Conservation (phyloP, 805 yeast genomes). For the Myxozyma neglecta region DNA sequence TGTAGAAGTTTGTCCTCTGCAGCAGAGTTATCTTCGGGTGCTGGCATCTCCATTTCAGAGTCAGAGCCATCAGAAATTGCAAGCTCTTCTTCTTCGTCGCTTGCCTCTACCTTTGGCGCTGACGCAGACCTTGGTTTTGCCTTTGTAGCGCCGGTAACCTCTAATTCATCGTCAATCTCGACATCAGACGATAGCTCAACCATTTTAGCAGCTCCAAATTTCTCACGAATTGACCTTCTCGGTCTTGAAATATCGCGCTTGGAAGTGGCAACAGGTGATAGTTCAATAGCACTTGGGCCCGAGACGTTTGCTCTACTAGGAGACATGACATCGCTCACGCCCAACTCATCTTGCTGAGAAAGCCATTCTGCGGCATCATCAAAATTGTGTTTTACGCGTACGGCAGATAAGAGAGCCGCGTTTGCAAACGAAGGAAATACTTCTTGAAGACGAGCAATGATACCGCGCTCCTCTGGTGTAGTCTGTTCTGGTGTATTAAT, state of each 20-base stretch:
- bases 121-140: not conserved
- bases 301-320: not conserved
- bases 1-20: slow-evolving; percentile 59
- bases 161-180: slow-evolving; percentile 7
- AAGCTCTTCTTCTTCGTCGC: slow-evolving; percentile 10
- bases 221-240: slow-evolving; percentile 41
- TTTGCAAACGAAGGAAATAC: slow-evolving; percentile 25
- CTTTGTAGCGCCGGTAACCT: slow-evolving; percentile 2
- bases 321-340: slow-evolving; percentile 22
- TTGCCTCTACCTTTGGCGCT: slow-evolving; percentile 4
- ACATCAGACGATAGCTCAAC: slow-evolving; percentile 21
- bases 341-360: slow-evolving; percentile 36
- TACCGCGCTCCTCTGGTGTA: slow-evolving; percentile 7
- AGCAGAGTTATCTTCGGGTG: slow-evolving; percentile 45
- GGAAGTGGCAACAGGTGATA: slow-evolving; percentile 24
- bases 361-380: slow-evolving; percentile 43
- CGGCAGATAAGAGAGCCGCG: slow-evolving; percentile 26
- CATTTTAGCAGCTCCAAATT: slow-evolving; percentile 34
- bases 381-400: slow-evolving; percentile 31
- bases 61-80: slow-evolving; percentile 19
- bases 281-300: not conserved
- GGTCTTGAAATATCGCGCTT: slow-evolving; percentile 39
- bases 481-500: slow-evolving; percentile 16
- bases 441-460: slow-evolving; percentile 19
- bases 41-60: slow-evolving; percentile 44